Evolutionary conservation across 768 basidiomycete genomes (phyloP), one percentile per base, ranked within the genome.

Genomic region (Phaeotremella fagi): DNA sequence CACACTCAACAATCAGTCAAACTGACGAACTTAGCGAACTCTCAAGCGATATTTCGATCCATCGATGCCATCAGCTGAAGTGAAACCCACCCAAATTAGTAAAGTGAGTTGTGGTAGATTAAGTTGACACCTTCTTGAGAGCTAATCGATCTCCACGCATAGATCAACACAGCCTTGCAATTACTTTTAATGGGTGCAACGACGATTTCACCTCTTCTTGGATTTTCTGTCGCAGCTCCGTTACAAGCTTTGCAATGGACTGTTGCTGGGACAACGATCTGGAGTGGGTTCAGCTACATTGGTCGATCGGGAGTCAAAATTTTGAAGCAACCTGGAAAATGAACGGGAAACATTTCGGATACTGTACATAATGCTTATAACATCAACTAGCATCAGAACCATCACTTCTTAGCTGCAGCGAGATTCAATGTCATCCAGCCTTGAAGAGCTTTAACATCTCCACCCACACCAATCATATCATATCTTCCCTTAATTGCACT

Each of bases 21-120:
- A n/a, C n/a, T n/a, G n/a, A n/a, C n/a, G n/a, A n/a, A n/a, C n/a
- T 11, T 89, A 89, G 65, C 50, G 68, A 3, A 95, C 91, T 0
- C 86, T 90, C 68, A 72, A 77, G 23, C 83, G 95, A 28, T 99
- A 98, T 75, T 99, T 92, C 88, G 88, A 97, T 71, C 89, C 95
- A 58, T 87, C 88, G 9, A 83, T 95, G 46, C 90, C 95, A 1
- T 94, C 91, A 1, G 94, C 90, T 1, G 92, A 95, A 75, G 90
- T 98, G 12, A 82, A 82, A 26, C 94, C 94, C 0, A 98, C 95
- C 11, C 75, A 75, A n/a, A 91, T 99, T 46, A 94, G 90, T 79
- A 98, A 94, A 79, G 88, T 86, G 44, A 46, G n/a, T 45, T 11
- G 45, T 50, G 48, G 47, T 43, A 44, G 25, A 22, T 45, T 3